phyloP scores from a whole-genome alignment of 2,329 filamentous ascomycete species.

The Trichoderma sp. region DNA sequence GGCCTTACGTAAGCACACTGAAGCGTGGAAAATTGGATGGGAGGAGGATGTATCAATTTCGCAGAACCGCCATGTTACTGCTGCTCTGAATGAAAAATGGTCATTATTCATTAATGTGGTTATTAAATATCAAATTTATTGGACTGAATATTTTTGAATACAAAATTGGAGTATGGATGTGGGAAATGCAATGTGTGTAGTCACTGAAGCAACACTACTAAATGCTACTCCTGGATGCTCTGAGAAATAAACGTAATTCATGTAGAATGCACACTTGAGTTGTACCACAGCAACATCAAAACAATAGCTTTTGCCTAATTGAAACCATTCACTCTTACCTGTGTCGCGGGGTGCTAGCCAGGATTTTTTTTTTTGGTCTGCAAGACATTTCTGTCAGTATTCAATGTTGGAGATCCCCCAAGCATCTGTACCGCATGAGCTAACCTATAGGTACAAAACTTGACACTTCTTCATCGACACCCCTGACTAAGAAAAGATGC shows the following conservation, averaged over 20 bases:
- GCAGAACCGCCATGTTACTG: not conserved
- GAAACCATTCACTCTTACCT: fast-evolving
- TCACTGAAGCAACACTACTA: not conserved
- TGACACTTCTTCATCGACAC: not conserved
- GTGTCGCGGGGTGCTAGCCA: not conserved
- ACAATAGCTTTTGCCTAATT: not conserved
- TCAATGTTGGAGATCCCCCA: not conserved
- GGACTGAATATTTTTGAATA: not conserved
- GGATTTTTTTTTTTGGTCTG: not conserved
- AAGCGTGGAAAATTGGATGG: not conserved
- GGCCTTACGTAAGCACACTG: not conserved
- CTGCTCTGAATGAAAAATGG: not conserved
- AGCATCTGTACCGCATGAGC: not conserved
- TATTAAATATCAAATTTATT: not conserved
- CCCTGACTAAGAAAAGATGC: not conserved
- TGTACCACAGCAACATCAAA: not conserved
- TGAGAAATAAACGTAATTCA: not conserved
- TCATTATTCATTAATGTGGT: no score
- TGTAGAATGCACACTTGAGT: not conserved
- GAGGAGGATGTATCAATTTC: not conserved
- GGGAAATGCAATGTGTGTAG: not conserved
- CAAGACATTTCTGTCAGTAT: not conserved
- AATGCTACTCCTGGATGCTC: not conserved
- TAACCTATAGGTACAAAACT: not conserved
- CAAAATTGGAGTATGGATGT: not conserved